Base-by-base conservation (phyloP, 2,329 filamentous ascomycete species). In the Thermoascus crustaceus region DNA sequence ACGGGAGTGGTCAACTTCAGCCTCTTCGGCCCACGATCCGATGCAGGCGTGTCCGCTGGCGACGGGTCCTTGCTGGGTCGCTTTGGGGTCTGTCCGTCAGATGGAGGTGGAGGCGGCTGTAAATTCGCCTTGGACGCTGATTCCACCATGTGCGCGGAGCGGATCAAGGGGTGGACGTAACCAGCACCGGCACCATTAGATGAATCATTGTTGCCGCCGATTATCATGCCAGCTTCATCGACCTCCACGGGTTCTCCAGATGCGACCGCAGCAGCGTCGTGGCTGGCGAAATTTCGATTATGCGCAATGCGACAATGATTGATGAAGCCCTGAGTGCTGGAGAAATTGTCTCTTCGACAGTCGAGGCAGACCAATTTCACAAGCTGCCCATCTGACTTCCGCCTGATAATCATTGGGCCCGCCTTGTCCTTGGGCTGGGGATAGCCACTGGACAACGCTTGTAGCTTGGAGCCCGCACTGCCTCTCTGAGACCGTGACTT, bases 241-340 rank as follows among this genome's bases (percentile, higher is more conserved):
- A 76, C 68, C 49, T 94, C 84, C 39, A 94, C 77, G 8, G 82
- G 78, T 47, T 88, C 80, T 34, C 91, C 91, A 49, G 86, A 93
- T 40, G 84, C 82, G 37, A 88, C 73, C 21, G 89, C 91, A 43
- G 91, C 91, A 53, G 88, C 85, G 59, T 96, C 89, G 54, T 98
- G 91, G 50, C 86, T 95, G 64, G 94, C 89, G 69, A 88, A 96
- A 45, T 93, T 87, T 40, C 85, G 76, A 56, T 82, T 84, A 64
- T 98, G 91, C 17, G 88, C 87, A 50, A 98, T 96, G 38, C 91
- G 86, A 58, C 89, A 96, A 57, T 98, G 91, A 55, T 98, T 98
- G 66, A 98, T 91, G 64, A 96, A 96, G n/a, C 91, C 91, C 61
- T 96, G 91, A 0, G 88, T 93, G 65, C 88, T 96, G 37, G 83